phyloP scores from a whole-genome alignment of 148 eudicot genomes.

The Heliosperma pusillum region DNA sequence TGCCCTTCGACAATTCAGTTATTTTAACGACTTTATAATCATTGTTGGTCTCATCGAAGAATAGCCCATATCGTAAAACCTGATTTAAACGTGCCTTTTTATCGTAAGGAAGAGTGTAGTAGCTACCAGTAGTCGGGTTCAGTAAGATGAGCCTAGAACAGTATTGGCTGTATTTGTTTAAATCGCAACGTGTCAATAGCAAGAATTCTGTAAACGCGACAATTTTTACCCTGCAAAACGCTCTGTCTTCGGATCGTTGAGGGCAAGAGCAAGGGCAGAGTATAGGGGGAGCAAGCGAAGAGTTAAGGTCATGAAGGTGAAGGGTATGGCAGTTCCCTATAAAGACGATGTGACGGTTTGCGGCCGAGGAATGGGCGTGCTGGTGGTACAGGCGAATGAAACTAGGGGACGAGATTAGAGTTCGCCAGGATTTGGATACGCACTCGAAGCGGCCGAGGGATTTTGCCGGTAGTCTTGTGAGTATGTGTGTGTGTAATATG shows the following conservation, averaged over 20 bases:
- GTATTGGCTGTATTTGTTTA: not conserved
- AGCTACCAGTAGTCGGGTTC: not conserved
- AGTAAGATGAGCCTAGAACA: not conserved
- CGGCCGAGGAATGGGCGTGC: not conserved
- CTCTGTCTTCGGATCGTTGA: not conserved
- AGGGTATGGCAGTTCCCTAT: not conserved
- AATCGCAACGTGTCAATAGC: not conserved
- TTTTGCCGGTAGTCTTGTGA: not conserved
- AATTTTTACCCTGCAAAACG: not conserved
- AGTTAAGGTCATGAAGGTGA: not conserved
- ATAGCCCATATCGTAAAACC: not conserved
- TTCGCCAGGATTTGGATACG: not conserved
- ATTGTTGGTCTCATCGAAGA: not conserved
- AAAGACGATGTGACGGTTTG: not conserved
- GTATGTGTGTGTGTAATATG: not conserved
- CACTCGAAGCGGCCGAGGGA: not conserved
- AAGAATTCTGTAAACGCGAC: not conserved
- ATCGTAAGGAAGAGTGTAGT: not conserved
- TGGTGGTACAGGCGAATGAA: not conserved
- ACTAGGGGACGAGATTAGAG: not conserved
- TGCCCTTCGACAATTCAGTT: not conserved
- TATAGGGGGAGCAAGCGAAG: not conserved
- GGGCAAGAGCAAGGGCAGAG: not conserved
- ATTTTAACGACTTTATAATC: not conserved
- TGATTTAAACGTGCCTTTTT: not conserved